Evolutionary conservation across 1,284 basidiomycete genomes (phyloP), one percentile per base, ranked within the genome.

Genomic region (Boletellus dicymbophilus): DNA sequence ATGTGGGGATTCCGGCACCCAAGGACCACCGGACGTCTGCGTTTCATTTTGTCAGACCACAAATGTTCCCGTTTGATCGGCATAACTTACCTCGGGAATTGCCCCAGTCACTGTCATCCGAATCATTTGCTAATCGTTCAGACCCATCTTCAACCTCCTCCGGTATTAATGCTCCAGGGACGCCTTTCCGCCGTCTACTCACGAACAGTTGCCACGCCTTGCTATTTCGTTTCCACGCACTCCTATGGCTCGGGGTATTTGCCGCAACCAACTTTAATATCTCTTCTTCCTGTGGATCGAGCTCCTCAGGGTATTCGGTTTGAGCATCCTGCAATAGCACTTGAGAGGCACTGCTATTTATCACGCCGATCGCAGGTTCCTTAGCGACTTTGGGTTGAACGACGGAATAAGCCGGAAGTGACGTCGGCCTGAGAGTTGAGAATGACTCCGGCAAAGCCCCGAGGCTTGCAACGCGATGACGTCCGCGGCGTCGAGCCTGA

Each of bases 201-300:
- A 80, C 74, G 58, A 88, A 85, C 15, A 77, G 64, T 54, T 80
- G 74, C 84, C 85, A 89, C 20, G 82, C 80, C 55, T 75, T 78
- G 56, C 82, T 78, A 59, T 80, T 75, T 55, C 76, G 76, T 60
- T 74, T 80, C 88, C 88, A 89, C 8, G 81, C 81, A 16, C 75
- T 79, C 49, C 85, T 75, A 62, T 90, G 88, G 57, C 84, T 89
- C 0, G 87, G 84, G 21, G 74, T 80, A 65, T 80, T 74, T 27
- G 84, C 86, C 6, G 82, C 85, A 15, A 88, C 79, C 22, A 88
- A 70, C 56, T 76, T 78, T 56, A 80, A 55, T 33, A 89, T 72
- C 53, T 82, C 79, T 30, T 71, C 74, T 56, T 86, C 81, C 38
- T 75, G 76, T 47, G 76, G 65, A 52, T 79, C 75, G n/a, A 48